Evolutionary conservation across 2,329 filamentous ascomycete genomes (phyloP), one percentile per base, ranked within the genome.

Genomic region (Talaromyces marneffei): DNA sequence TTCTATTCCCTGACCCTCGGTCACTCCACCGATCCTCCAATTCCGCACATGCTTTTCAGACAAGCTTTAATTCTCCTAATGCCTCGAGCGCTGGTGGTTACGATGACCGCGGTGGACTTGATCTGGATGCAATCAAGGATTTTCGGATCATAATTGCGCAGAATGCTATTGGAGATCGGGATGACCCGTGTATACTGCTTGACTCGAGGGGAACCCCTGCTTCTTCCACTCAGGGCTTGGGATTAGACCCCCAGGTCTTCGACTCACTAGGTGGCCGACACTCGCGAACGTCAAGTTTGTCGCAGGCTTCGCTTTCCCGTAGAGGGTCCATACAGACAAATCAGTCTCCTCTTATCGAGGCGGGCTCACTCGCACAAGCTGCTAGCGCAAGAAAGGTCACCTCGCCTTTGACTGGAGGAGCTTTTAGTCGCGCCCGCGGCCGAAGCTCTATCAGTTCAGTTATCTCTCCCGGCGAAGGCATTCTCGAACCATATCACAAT

Each of bases 91-190:
- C 75, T 20, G 75, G 77, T 58, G 77, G 75, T 40, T 80, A 78
- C 59, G 78, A 80, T 70, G 77, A 80, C 61, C 74, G 76, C 44
- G 76, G 74, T 33, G 78, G 77, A n/a, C 67, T 80, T 50, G 78
- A 79, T 59, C 63, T 80, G 62, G 78, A 79, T 63, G 67, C 73
- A 18, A 63, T 71, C 16, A 79, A 76, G 64, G 78, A 80, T 62
- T 75, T 80, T 60, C 73, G 78, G 56, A 72, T 80, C 16, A 74
- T 80, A 40, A 73, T 80, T 59, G 78, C 78, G 42, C 78, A 80
- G 65, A 79, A 80, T 70, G 77, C 78, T 4, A 72, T 79, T 27
- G 78, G 78, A 29, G 78, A 79, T 64, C 72, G 77, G 59, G 78
- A 80, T 67, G 76, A 72, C 46, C 72, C 78, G 10, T 78, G 78